phyloP scores from a whole-genome alignment of 495 filamentous ascomycete genomes.

The Aspergillus sparsus region DNA sequence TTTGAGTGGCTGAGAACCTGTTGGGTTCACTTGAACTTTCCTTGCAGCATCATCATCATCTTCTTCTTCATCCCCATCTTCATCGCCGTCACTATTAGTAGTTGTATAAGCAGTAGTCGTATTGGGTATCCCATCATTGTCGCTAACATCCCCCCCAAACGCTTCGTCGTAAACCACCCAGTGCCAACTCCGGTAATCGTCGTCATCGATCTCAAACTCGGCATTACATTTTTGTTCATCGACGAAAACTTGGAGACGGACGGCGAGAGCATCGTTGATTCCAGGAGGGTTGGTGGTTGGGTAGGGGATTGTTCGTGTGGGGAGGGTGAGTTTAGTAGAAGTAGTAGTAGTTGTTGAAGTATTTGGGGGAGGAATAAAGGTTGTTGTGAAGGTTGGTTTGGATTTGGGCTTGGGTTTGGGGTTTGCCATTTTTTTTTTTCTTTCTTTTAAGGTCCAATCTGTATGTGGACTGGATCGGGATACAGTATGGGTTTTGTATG shows the following conservation, averaged over 20 bases:
- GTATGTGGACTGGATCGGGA: background rate
- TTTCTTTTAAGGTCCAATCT: background rate
- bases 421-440: slow-evolving; percentile 1
- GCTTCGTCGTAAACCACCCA: slow-evolving; percentile 66
- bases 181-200: slow-evolving; percentile 77
- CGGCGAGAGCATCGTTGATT: slow-evolving; percentile 76
- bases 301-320: slow-evolving; percentile 21
- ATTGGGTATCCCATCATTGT: background rate
- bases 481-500: background rate
- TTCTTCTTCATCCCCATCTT: background rate
- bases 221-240: slow-evolving; percentile 69
- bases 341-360: slow-evolving; percentile 5
- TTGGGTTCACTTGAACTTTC: background rate
- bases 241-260: slow-evolving; percentile 78
- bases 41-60: background rate
- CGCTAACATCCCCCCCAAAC: background rate
- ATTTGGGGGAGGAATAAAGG: slow-evolving; percentile 31
- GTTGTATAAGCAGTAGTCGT: background rate
- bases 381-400: slow-evolving; percentile 21
- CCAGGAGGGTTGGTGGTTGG: slow-evolving; percentile 48
- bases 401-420: slow-evolving; percentile 5
- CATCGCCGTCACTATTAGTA: background rate
- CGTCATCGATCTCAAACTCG: slow-evolving; percentile 72
- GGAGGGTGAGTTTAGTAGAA: slow-evolving; percentile 20
- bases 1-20: too few species aligned